Base-by-base conservation (phyloP, 1,284 basidiomycete genomes). In the Phylloporus gajari region DNA sequence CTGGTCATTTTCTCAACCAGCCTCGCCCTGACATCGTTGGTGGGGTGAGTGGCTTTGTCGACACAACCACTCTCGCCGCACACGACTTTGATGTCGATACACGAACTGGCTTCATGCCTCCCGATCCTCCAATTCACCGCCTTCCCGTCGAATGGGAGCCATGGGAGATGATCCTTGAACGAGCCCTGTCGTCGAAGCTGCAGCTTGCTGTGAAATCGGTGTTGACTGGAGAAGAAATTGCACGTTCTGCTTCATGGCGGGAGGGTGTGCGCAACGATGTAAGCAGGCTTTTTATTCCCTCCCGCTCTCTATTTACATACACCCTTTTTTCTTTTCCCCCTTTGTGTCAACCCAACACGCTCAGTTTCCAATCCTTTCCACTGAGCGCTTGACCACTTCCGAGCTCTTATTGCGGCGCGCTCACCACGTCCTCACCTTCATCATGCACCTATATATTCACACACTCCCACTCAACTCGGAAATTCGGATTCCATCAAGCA, bases 51-150 rank as follows among this genome's bases (percentile, higher is more conserved):
- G 88, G 88, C 51, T 84, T 85, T 9, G 84, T 88, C n/a, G 95
- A 97, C 82, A 95, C 93, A 7, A 91, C 94, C 19, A 96, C 95
- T 7, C 90, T 97, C 69, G 95, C 95, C 21, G 93, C 95, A 7
- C 95, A 97, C 80, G 97, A 98, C 86, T 98, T 96, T 86, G 96
- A 98, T 81, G 94, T 98, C 75, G 95, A 97, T 80, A 95, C 95
- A 3, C 88, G 92, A 32, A 96, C 96, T 1, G 97, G 97, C 1
- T 98, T 99, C 81, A 91, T 98, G 87, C 97, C 97, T 1, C 94
- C 94, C 0, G 89, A 93, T 44, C 88, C 90, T 1, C 96, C 96
- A 1, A 78, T 96, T 0, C 77, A 82, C 53, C 88, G 92, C 17
- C 88, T 98, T 1, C 88, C 89, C 1, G 75, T 73, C 1, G 82